A percentile compares a stretch with the other conserved stretches of the same genome.
These are phyloP conservation scores for Hypoxylon sp. DNA, from an alignment of 2,329 filamentous ascomycete species.

Conservation along the genomic window DNA sequence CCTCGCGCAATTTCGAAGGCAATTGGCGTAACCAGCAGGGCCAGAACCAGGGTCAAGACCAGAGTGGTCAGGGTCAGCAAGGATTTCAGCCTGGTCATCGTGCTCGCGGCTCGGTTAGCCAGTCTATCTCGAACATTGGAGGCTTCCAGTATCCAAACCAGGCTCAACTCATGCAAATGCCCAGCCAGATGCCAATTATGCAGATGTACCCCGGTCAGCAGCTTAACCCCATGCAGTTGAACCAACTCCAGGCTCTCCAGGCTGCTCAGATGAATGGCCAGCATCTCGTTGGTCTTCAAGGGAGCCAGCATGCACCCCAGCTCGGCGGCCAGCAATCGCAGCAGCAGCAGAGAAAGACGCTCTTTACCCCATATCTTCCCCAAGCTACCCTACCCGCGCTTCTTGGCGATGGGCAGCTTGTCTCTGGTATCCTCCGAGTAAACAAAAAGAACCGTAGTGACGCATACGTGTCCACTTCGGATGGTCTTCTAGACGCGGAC, in stretches of 20 bases:
- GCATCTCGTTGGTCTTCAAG: conserved; percentile 76
- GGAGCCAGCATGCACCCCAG: conserved; percentile 80
- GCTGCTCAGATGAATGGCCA: conserved; percentile 87
- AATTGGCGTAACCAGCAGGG: conserved; percentile 90
- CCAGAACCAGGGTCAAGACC: conserved; percentile 77
- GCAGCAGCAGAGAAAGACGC: conserved; percentile 94
- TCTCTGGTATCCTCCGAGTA: conserved; percentile 95
- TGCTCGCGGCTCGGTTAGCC: conserved; percentile 85
- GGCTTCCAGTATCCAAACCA: conserved; percentile 92
- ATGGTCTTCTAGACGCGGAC: conserved; percentile 90
- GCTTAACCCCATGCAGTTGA: conserved; percentile 88
- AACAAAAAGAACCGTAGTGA: conserved; percentile 99
- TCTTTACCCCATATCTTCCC: conserved; percentile 97
- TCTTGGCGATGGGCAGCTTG: conserved; percentile 90
- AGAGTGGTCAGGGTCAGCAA: conserved; percentile 67
- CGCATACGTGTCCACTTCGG: conserved; percentile 94
- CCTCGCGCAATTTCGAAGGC: conserved; percentile 95
- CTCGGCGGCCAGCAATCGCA: conserved; percentile 78
- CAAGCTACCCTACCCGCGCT: conserved; percentile 94
- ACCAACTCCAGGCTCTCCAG: conserved; percentile 92
- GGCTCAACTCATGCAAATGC: conserved; percentile 88
- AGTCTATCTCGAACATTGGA: conserved; percentile 85
- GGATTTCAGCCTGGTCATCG: conserved; percentile 95
- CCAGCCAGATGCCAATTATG: conserved; percentile 86
- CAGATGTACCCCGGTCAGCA: conserved; percentile 89